These are phyloP conservation scores for Tricholoma terreum DNA, from an alignment of 768 basidiomycete genomes.

Conservation along the genomic window DNA sequence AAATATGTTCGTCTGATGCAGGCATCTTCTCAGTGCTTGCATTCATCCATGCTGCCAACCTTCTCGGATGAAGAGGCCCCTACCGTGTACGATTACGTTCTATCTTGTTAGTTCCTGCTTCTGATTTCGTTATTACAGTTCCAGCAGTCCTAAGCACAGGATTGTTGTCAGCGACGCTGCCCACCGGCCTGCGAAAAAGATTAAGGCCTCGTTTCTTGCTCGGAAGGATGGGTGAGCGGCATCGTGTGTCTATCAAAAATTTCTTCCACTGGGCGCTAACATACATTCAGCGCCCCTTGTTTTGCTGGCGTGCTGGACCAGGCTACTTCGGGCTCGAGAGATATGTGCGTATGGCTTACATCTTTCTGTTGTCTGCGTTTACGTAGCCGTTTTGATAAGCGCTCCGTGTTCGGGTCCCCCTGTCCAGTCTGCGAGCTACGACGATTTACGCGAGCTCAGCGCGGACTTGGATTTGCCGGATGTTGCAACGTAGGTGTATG, in stretches of 20 bases:
- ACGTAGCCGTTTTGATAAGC: neutral
- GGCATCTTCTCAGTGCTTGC: neutral
- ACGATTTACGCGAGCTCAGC: neutral
- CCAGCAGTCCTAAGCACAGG: no score
- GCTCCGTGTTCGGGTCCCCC: neutral
- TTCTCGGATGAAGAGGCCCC: neutral
- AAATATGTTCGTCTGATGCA: neutral
- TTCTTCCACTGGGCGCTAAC: no score
- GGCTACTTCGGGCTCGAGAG: no score
- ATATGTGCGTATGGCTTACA: neutral
- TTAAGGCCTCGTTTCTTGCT: no score
- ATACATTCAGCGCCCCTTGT: no score
- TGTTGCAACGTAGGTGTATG: neutral
- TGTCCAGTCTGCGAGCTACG: neutral
- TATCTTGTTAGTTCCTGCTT: no score
- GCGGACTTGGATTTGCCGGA: neutral
- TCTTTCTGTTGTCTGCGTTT: neutral
- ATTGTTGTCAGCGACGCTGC: no score
- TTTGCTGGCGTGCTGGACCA: no score
- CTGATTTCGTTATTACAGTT: no score
- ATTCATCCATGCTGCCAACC: neutral
- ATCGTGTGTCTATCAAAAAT: no score
- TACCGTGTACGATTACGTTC: neutral
- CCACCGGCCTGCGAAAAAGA: no score
- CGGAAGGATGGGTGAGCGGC: no score